These are phyloP conservation scores for Didymella sp. DNA, from an alignment of 2,329 filamentous ascomycete species.

Conservation along the genomic window DNA sequence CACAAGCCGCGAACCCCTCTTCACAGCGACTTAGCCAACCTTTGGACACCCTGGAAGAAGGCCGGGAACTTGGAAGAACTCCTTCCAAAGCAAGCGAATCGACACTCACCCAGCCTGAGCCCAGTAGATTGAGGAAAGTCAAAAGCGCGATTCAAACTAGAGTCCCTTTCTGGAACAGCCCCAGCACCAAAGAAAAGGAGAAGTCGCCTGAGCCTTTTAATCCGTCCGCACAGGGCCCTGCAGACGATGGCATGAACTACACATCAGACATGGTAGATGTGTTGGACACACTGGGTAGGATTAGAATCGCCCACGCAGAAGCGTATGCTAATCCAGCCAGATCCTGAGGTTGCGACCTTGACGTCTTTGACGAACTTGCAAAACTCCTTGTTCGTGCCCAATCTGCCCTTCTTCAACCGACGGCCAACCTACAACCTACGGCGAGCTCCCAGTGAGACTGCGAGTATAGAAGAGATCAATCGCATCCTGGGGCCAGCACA, in stretches of 20 bases:
- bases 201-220: conserved; percentile 10
- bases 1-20: conserved; percentile 30
- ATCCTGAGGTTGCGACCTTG: conserved; percentile 82
- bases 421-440: conserved; percentile 79
- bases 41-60: conserved; percentile 41
- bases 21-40: conserved; percentile 34
- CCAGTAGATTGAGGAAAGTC: conserved; percentile 37
- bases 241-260: conserved; percentile 55
- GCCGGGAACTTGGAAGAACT: conserved; percentile 30
- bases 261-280: conserved; percentile 69
- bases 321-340: conserved; percentile 53
- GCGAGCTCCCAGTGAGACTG: conserved; percentile 52
- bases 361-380: conserved; percentile 88
- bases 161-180: conserved; percentile 38
- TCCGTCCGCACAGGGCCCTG: not conserved
- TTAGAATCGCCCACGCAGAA: not conserved
- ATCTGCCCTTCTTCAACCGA: conserved; percentile 80
- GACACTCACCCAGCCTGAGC: conserved; percentile 22
- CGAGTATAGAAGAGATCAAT: conserved; percentile 43
- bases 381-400: conserved; percentile 85
- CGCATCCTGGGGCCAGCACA: conserved; percentile 33
- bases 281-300: conserved; percentile 71
- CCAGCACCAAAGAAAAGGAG: conserved; percentile 19
- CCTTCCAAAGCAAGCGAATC: conserved; percentile 30
- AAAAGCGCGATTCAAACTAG: conserved; percentile 39